Conservation (phyloP, 2,329 filamentous ascomycete genomes). For the Penicillium sp. region DNA sequence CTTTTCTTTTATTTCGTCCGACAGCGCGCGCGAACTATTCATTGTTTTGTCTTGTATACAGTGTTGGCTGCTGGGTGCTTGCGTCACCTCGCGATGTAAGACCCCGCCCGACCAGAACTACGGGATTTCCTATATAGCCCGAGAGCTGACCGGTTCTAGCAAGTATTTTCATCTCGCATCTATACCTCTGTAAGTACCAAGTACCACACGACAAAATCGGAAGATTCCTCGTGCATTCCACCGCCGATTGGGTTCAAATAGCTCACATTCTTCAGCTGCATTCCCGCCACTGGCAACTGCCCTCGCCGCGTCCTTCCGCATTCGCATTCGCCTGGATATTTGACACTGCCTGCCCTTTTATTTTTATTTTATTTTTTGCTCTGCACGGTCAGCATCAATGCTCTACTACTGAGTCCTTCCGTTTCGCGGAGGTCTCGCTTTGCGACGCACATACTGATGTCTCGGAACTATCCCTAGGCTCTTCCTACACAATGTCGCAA, state of each 20-base stretch:
- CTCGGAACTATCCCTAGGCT: background rate
- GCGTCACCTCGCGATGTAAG: background rate
- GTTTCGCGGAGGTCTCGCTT: conserved; percentile 3
- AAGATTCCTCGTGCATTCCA: too few relatives aligned
- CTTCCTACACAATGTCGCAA: conserved; percentile 38
- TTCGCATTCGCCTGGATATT: background rate
- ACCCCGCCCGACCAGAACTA: too few relatives aligned
- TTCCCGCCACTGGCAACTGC: background rate
- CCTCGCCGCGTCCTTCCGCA: background rate
- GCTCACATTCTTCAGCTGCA: conserved; percentile 13
- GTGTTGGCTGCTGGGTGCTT: background rate
- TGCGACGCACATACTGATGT: conserved; percentile 10
- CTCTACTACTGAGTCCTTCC: background rate
- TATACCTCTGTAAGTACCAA: conserved; percentile 7
- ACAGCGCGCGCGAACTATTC: too few relatives aligned
- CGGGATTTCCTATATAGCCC: background rate
- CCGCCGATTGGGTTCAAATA: conserved; percentile 4
- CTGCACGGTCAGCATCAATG: background rate
- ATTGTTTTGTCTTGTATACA: too few relatives aligned
- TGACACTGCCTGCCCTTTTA: background rate
- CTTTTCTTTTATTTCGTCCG: background rate
- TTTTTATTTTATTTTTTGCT: background rate
- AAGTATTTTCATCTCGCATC: background rate
- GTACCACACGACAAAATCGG: background rate
- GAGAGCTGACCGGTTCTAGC: background rate